Evolutionary conservation across 768 basidiomycete species (phyloP).

Genomic region (Leccinum rimulosum): DNA sequence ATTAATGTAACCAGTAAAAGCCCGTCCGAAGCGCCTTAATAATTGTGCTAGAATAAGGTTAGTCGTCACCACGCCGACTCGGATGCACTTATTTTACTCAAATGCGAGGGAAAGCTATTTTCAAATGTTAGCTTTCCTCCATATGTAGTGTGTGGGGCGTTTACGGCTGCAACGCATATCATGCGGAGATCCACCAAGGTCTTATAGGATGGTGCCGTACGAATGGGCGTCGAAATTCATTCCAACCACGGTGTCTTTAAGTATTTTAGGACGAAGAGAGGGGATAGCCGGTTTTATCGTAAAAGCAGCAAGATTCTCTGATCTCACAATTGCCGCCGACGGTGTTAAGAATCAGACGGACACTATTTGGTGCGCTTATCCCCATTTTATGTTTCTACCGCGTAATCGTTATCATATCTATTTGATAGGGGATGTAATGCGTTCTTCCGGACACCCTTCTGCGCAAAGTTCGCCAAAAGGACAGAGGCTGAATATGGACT

Average conservation of each 20-base stretch:
- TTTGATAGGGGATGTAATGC: conserved; percentile 17
- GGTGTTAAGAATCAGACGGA: conserved; percentile 21
- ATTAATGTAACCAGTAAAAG: conserved; percentile 15
- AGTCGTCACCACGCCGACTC: conserved; percentile 14
- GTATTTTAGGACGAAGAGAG: conserved; percentile 15
- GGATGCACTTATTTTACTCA: conserved; percentile 13
- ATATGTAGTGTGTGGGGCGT: conserved; percentile 10
- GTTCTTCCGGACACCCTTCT: conserved; percentile 21
- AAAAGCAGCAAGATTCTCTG: conserved; percentile 11
- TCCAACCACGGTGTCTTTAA: conserved; percentile 17
- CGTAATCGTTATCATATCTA: background rate
- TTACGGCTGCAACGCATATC: conserved; percentile 28
- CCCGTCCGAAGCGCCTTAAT: conserved; percentile 10
- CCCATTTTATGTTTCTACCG: background rate
- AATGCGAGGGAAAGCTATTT: conserved; percentile 21
- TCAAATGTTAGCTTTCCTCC: conserved; percentile 15
- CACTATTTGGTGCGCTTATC: conserved; percentile 18
- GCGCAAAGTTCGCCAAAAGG: conserved; percentile 23
- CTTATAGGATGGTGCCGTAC: conserved; percentile 19
- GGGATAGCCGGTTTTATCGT: conserved; percentile 15
- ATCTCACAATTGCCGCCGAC: conserved; percentile 26
- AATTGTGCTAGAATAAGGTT: conserved; percentile 22
- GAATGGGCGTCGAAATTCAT: conserved; percentile 19
- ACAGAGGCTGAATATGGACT: conserved; percentile 12
- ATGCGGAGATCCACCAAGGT: conserved; percentile 23